phyloP scores from a whole-genome alignment of 352 stramenopile genomes.

The Globisporangium yorkense region DNA sequence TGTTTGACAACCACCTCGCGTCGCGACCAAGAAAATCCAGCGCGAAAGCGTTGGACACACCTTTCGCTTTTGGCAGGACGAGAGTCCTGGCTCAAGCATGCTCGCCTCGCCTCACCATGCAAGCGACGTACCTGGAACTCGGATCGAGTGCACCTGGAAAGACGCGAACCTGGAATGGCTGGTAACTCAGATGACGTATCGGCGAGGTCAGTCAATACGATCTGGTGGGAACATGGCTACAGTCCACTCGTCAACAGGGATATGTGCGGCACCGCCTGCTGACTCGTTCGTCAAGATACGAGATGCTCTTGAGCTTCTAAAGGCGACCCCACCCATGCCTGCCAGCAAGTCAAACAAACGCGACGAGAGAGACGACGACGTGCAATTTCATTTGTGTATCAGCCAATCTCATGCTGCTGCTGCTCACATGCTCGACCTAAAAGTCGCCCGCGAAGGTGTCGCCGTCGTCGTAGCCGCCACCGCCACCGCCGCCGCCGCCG shows the following conservation, averaged over 20 bases:
- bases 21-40: not conserved
- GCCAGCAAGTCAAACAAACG: no score
- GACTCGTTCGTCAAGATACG: not conserved
- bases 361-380: no score
- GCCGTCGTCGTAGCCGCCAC: not conserved
- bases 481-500: constrained; percentile 8
- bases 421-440: not conserved
- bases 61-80: no score
- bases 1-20: not conserved
- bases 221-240: no score
- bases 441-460: constrained; percentile 18
- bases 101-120: no score
- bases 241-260: not conserved
- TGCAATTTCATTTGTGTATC: not conserved
- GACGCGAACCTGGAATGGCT: not conserved
- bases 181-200: not conserved
- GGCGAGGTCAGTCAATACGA: not conserved
- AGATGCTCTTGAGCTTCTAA: no score
- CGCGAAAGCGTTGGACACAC: not conserved
- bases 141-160: not conserved
- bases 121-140: not conserved
- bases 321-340: no score
- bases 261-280: not conserved
- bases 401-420: not conserved
- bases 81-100: no score